Conservation (phyloP, 129 eudicot genomes). For the Arctium minus region DNA sequence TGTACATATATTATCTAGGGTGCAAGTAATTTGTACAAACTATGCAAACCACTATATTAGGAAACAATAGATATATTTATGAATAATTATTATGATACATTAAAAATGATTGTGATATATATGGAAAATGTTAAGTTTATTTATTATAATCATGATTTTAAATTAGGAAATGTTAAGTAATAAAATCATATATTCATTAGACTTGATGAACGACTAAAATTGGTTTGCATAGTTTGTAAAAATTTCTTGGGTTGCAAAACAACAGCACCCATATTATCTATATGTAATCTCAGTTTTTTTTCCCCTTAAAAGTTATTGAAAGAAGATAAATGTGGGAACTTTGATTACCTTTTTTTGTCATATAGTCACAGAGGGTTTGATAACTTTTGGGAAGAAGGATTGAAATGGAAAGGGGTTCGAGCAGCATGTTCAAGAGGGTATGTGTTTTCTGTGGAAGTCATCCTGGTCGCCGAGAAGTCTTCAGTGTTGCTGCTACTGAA, state of each 20-base stretch:
- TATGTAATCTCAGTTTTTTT: slow-evolving; percentile 14
- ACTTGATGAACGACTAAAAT: too few species aligned
- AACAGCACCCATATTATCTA: neutral
- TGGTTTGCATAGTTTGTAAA: too few species aligned
- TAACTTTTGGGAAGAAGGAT: slow-evolving; percentile 4
- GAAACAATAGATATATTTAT: too few species aligned
- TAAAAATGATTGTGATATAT: too few species aligned
- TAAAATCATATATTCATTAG: too few species aligned
- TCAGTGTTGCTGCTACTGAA: slow-evolving; percentile 85
- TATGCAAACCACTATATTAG: too few species aligned
- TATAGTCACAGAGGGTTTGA: slow-evolving; percentile 15
- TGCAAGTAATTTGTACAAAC: too few species aligned
- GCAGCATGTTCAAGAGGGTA: slow-evolving; percentile 61
- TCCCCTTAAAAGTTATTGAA: neutral
- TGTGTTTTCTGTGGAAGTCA: slow-evolving; percentile 97
- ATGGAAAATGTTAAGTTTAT: too few species aligned
- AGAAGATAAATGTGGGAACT: slow-evolving; percentile 18
- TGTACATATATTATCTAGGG: neutral
- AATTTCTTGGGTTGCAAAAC: too few species aligned
- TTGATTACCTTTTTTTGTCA: slow-evolving; percentile 16
- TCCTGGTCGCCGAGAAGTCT: slow-evolving; percentile 76
- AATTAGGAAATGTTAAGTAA: too few species aligned
- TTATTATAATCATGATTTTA: too few species aligned
- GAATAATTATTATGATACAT: too few species aligned
- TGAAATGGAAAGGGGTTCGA: slow-evolving; percentile 46